Base-by-base conservation (phyloP, 2,329 filamentous ascomycete species). In the Beauveria scarabaeidicola region DNA sequence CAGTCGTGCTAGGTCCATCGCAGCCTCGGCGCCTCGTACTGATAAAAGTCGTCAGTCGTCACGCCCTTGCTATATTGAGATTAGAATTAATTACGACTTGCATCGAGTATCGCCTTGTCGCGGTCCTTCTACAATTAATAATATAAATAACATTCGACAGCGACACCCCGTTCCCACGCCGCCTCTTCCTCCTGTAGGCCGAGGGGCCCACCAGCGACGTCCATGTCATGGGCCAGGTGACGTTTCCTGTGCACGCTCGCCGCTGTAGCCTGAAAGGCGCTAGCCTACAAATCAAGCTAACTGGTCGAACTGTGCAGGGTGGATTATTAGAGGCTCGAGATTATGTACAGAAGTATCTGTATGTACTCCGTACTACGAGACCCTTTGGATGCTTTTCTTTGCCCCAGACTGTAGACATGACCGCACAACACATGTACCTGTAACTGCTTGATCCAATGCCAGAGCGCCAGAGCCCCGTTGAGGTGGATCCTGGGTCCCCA, bases 141-240 rank as follows among this genome's bases (percentile, higher is more conserved):
- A n/a, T n/a, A n/a, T n/a, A 5, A 36, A 36, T 36, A 19, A 41
- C 17, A 41, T 17, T 41, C 40, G 40, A 36, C 32, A 36, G 32
- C 32, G 32, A 32, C 47, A 27, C 53, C 29, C 43, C 41, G 27
- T 48, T 27, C n/a, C 52, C 11, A 25, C 25, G 27, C 29, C 27
- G 40, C 19, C 9, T 21, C 13, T 19, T 53, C 32, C 32, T 36
- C 32, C 32, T 36, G 32, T 36, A 36, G 19, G 53, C 25, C 53
- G 27, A 15, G 41, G 43, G 44, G 36, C 21, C 55, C 55, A 51
- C 55, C 17, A 27, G n/a, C 54, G 32, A 15, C 21, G 44, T 57
- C 41, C 40, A 32, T 47, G 32, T 38, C 53, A n/a, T 11, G 36
- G 36, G n/a, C 44, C 55, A 58, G 55, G 55, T 58, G 55, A 58